Conservation (phyloP, 306 rosid genomes). For the Pyrus bretschneideri region DNA sequence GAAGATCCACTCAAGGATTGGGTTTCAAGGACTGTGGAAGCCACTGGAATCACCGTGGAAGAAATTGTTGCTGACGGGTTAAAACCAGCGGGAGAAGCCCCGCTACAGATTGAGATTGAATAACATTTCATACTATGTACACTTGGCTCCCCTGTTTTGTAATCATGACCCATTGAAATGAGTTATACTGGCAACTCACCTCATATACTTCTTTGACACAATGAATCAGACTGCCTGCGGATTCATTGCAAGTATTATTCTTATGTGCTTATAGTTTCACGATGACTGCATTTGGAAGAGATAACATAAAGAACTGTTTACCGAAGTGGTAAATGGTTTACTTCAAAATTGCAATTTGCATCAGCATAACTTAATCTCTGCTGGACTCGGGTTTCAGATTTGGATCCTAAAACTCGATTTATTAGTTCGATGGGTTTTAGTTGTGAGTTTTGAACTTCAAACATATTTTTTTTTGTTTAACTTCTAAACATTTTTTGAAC, state of each 20-base stretch:
- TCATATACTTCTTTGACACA: not conserved
- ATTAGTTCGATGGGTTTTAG: not conserved
- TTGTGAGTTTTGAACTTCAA: not conserved
- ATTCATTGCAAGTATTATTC: not conserved
- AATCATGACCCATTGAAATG: not conserved
- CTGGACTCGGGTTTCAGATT: not conserved
- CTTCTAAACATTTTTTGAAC: no score
- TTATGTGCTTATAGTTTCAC: not conserved
- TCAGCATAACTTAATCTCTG: not conserved
- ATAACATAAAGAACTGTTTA: not conserved
- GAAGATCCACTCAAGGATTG: slow-evolving; percentile 94
- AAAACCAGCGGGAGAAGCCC: slow-evolving; percentile 42
- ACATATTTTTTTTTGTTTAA: no score
- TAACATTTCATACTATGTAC: slow-evolving; percentile 4
- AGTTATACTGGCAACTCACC: not conserved
- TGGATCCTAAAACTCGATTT: not conserved
- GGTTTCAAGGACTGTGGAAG: slow-evolving; percentile 75
- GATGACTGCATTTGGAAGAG: not conserved
- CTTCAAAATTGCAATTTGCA: not conserved
- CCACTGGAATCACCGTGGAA: slow-evolving; percentile 57
- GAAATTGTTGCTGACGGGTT: slow-evolving; percentile 43
- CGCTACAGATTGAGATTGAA: slow-evolving; percentile 82
- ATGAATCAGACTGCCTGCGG: not conserved
- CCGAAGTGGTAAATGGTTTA: not conserved
- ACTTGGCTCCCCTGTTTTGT: not conserved